Conservation (phyloP, 176 grass and related monocot genomes). For the Paspalum notatum region DNA sequence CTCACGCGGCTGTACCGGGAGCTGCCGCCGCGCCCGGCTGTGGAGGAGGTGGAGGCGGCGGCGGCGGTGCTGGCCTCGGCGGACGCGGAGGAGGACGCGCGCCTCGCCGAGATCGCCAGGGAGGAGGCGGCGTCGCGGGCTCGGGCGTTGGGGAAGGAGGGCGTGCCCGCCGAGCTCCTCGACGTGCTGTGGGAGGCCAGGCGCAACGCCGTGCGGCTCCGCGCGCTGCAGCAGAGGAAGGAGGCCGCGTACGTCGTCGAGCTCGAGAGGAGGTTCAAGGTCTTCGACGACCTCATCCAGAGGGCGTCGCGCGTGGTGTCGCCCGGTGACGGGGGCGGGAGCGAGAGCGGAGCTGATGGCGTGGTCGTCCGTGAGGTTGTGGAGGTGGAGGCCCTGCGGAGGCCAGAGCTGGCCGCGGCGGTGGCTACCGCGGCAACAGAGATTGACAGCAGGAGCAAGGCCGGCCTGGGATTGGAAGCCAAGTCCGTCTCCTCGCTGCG, state of each 20-base stretch:
- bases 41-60: conserved; percentile 86
- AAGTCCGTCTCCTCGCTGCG: conserved; percentile 48
- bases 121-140: conserved; percentile 42
- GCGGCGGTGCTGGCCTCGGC: conserved; percentile 64
- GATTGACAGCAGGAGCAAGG: conserved; percentile 44
- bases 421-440: conserved; percentile 28
- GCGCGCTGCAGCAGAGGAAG: conserved; percentile 73
- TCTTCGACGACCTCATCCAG: conserved; percentile 86
- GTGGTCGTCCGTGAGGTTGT: conserved; percentile 11
- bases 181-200: conserved; percentile 69
- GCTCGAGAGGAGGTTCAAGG: conserved; percentile 70
- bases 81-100: conserved; percentile 66
- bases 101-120: conserved; percentile 52
- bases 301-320: conserved; percentile 63
- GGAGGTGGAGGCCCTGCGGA: conserved; percentile 41
- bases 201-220: conserved; percentile 62
- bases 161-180: conserved; percentile 64
- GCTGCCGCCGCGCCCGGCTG: conserved; percentile 64
- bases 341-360: background rate
- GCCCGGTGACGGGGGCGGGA: background rate
- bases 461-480: conserved; percentile 27
- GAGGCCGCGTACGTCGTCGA: conserved; percentile 76
- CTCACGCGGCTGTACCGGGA: conserved; percentile 70
- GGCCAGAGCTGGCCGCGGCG: background rate
- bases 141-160: conserved; percentile 35